Conservation (phyloP, 208 protist genomes). For the Kentomonas sorsogonicus region DNA sequence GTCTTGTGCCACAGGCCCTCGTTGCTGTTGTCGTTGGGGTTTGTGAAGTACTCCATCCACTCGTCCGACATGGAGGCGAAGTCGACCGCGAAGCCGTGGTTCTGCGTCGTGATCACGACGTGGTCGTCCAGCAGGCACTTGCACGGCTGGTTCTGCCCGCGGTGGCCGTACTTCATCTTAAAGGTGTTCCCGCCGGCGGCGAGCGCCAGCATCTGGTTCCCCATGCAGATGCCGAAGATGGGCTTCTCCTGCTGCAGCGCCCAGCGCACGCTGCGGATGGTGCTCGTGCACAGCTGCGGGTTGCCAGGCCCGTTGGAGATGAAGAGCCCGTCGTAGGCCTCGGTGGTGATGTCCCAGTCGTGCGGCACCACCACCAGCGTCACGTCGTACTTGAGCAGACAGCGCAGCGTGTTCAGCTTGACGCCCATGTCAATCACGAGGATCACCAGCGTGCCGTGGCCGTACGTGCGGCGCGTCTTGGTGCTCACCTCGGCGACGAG, state of each 20-base stretch:
- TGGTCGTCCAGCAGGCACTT: constrained; percentile 72
- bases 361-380: constrained; percentile 81
- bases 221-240: constrained; percentile 99
- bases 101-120: constrained; percentile 97
- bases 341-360: constrained; percentile 94
- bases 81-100: constrained; percentile 98
- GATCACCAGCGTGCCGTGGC: constrained; percentile 79
- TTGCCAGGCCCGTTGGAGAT: constrained; percentile 95
- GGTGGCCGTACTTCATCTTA: constrained; percentile 99
- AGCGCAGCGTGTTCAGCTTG: constrained; percentile 94
- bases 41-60: constrained; percentile 95
- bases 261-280: constrained; percentile 93
- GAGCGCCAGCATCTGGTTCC: constrained; percentile 96
- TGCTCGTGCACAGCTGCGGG: constrained; percentile 82
- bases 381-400: constrained; percentile 85
- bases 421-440: constrained; percentile 93
- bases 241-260: constrained; percentile 86
- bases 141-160: constrained; percentile 98
- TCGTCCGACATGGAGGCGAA: constrained; percentile 85
- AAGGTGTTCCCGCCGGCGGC: constrained; percentile 91
- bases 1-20: constrained; percentile 94
- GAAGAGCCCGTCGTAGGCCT: constrained; percentile 97
- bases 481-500: constrained; percentile 94
- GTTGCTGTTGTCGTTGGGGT: constrained; percentile 97
- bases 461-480: constrained; percentile 74